Evolutionary conservation across 2,329 filamentous ascomycete species (phyloP).

Genomic region (Hypoxylon sp.): DNA sequence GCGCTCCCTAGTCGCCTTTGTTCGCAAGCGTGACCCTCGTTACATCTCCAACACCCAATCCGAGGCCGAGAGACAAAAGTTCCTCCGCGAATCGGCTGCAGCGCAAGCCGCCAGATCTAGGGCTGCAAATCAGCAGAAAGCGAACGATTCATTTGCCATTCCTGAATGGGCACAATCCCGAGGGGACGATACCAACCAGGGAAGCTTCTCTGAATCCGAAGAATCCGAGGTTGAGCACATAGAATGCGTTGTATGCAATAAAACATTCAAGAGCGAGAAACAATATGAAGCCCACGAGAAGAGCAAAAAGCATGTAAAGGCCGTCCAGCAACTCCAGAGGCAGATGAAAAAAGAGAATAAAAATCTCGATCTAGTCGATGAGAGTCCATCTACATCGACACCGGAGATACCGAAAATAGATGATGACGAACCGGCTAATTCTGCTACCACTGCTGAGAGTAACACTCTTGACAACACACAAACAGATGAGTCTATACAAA

Average conservation of each 20-base stretch:
- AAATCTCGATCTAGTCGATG: slow-evolving; percentile 60
- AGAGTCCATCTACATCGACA: slow-evolving; percentile 6
- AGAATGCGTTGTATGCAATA: slow-evolving; percentile 81
- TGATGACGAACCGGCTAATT: slow-evolving; percentile 10
- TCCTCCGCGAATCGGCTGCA: slow-evolving; percentile 78
- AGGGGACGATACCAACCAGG: slow-evolving; percentile 57
- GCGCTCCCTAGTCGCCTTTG: slow-evolving; percentile 83
- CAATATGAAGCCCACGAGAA: slow-evolving; percentile 92
- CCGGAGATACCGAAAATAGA: slow-evolving; percentile 10
- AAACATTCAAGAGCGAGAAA: slow-evolving; percentile 87
- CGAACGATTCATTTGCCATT: slow-evolving; percentile 67
- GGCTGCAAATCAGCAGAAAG: slow-evolving; percentile 80
- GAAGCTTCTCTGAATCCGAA: slow-evolving; percentile 68
- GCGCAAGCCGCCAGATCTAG: slow-evolving; percentile 86
- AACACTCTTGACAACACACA: not conserved
- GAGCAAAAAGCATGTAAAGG: slow-evolving; percentile 95
- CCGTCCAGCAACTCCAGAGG: slow-evolving; percentile 78
- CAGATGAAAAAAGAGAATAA: slow-evolving; percentile 86
- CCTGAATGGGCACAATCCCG: slow-evolving; percentile 79
- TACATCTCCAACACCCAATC: slow-evolving; percentile 80
- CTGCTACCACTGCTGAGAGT: slow-evolving; percentile 1
- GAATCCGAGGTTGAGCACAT: slow-evolving; percentile 67
- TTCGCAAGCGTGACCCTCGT: slow-evolving; percentile 88
- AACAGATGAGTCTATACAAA: slow-evolving; percentile 9
- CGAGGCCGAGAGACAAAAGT: slow-evolving; percentile 81